Conservation (phyloP, 495 filamentous ascomycete genomes). For the Aspergillus taichungensis region DNA sequence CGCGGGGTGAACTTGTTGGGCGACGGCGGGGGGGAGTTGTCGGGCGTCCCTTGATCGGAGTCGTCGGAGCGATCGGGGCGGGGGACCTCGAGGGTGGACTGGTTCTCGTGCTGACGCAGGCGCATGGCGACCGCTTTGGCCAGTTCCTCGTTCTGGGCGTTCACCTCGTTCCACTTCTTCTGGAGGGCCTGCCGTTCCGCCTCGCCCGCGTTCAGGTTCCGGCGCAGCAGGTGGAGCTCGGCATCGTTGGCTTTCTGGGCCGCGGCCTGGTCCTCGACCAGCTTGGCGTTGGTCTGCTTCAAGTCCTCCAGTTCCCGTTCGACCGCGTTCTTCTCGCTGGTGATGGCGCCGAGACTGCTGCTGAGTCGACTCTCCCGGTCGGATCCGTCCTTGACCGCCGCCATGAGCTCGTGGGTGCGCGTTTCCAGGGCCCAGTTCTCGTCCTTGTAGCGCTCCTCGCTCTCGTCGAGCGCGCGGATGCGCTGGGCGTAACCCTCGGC, state of each 20-base stretch:
- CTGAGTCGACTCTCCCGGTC: constrained; percentile 75
- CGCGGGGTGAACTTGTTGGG: constrained; percentile 85
- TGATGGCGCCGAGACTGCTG: constrained; percentile 55
- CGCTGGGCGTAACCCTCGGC: constrained; percentile 70
- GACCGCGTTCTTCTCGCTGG: constrained; percentile 63
- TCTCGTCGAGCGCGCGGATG: constrained; percentile 76
- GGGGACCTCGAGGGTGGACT: constrained; percentile 45
- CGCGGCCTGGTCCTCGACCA: constrained; percentile 68
- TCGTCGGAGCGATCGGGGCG: constrained; percentile 58
- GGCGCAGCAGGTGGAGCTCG: constrained; percentile 70
- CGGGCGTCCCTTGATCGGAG: constrained; percentile 65
- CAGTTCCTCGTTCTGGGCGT: constrained; percentile 78
- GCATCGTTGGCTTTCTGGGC: constrained; percentile 77
- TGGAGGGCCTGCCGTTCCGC: constrained; percentile 65
- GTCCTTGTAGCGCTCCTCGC: constrained; percentile 90
- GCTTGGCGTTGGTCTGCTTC: constrained; percentile 64
- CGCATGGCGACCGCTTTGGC: constrained; percentile 70
- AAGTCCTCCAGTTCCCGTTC: constrained; percentile 86
- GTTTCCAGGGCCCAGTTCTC: constrained; percentile 97
- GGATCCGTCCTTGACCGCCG: constrained; percentile 57
- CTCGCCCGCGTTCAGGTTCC: constrained; percentile 65
- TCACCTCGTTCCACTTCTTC: constrained; percentile 76
- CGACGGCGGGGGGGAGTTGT: constrained; percentile 82
- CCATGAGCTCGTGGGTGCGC: constrained; percentile 70
- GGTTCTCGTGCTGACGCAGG: constrained; percentile 54